Conservation (phyloP, 768 basidiomycete genomes). For the Obba rivulosa region DNA sequence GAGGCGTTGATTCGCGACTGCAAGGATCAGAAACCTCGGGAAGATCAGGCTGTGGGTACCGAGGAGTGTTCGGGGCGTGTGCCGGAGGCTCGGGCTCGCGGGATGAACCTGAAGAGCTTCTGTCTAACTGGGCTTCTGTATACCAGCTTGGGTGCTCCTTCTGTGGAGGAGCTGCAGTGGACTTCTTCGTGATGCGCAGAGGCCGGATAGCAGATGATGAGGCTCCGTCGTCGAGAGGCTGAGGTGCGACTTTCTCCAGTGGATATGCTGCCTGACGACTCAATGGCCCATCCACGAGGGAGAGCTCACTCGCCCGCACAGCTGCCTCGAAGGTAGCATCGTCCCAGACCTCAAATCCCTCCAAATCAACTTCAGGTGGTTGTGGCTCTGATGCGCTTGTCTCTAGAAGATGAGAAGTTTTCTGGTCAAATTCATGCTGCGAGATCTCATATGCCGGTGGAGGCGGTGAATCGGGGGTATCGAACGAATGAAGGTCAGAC, state of each 20-base stretch:
- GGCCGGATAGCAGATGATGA: conserved; percentile 23
- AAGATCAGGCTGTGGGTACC: conserved; percentile 2
- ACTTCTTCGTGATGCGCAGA: conserved; percentile 31
- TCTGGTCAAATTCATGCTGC: conserved; percentile 44
- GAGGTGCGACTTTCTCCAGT: not conserved
- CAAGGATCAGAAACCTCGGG: not conserved
- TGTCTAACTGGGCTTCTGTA: conserved; percentile 23
- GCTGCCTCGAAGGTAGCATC: conserved; percentile 33
- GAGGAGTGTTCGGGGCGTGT: not conserved
- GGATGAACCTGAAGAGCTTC: not conserved
- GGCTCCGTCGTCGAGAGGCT: not conserved
- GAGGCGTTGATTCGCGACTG: conserved; percentile 19
- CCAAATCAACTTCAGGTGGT: conserved; percentile 20
- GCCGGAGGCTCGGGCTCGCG: no score
- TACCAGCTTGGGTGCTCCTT: conserved; percentile 26
- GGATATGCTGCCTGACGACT: not conserved
- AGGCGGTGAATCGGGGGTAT: conserved; percentile 18
- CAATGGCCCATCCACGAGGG: conserved; percentile 1
- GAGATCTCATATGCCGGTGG: conserved; percentile 40
- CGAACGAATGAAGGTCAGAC: conserved; percentile 7
- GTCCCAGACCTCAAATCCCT: conserved; percentile 46
- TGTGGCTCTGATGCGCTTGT: conserved; percentile 32
- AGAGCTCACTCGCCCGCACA: conserved; percentile 12
- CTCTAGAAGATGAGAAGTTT: conserved; percentile 37
- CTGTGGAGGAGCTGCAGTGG: not conserved